A percentile compares a stretch with the other conserved stretches of the same genome.
Evolutionary conservation across 352 stramenopile species (phyloP).

Genomic region (Halophytophthora polymorphica): DNA sequence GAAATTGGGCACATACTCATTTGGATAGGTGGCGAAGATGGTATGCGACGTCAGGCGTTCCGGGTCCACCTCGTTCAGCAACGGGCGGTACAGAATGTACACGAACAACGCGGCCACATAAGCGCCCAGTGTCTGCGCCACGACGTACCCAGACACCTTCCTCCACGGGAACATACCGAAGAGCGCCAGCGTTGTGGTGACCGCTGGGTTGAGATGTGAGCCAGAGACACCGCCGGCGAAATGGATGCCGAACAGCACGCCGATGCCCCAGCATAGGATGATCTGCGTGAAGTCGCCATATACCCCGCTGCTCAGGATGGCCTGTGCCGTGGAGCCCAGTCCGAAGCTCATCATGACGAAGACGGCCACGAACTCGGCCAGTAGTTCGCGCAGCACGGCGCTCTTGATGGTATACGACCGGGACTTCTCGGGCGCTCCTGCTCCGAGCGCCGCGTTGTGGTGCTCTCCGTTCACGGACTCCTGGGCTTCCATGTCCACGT

Average conservation of each 20-base stretch:
- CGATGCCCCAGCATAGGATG: slow-evolving; percentile 41
- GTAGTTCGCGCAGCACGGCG: slow-evolving; percentile 25
- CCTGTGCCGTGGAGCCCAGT: slow-evolving; percentile 29
- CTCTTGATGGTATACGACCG: slow-evolving; percentile 37
- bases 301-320: slow-evolving; percentile 22
- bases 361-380: slow-evolving; percentile 34
- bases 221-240: slow-evolving; percentile 36
- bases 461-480: slow-evolving; percentile 20
- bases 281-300: slow-evolving; percentile 38
- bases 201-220: slow-evolving; percentile 43
- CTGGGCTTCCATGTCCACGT: slow-evolving; percentile 28
- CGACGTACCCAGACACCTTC: slow-evolving; percentile 46
- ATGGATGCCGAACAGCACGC: slow-evolving; percentile 47
- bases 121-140: slow-evolving; percentile 39
- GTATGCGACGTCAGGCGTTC: slow-evolving; percentile 27
- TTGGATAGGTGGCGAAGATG: slow-evolving; percentile 56
- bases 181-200: slow-evolving; percentile 26
- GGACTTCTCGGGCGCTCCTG: slow-evolving; percentile 5
- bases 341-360: slow-evolving; percentile 46
- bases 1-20: slow-evolving; percentile 33
- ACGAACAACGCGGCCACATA: slow-evolving; percentile 43
- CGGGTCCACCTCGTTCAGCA: slow-evolving; percentile 48
- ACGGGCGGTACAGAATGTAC: slow-evolving; percentile 47
- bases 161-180: slow-evolving; percentile 42
- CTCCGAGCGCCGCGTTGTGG: slow-evolving; percentile 5